Evolutionary conservation across 2,329 filamentous ascomycete species (phyloP), one percentile per base, ranked within the genome.

Genomic region (Daldinia eschscholtzii): DNA sequence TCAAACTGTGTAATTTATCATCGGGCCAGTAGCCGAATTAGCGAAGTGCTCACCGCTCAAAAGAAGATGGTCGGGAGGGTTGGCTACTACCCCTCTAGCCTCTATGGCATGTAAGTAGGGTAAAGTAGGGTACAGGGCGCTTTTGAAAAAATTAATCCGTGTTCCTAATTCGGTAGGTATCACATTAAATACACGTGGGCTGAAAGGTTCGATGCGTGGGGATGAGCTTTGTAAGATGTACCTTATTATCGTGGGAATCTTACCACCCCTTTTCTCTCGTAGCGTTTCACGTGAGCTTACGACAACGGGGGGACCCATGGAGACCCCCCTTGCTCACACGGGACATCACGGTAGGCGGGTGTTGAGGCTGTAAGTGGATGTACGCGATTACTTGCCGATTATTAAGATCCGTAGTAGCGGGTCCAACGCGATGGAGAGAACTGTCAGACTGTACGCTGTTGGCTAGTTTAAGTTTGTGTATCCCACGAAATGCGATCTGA

Each of bases 391-490:
- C 65, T 61, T 67, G 61, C 61, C 61, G 65, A 68, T 70, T 63
- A 64, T 64, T 65, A 60, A 71, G 70, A 71, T 67, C 69, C 70
- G 67, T 46, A 48, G 42, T 59, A 62, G 65, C 65, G 70, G 71
- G 56, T 65, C 56, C 53, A 57, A 57, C 70, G 28, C 41, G 58
- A 61, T 56, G 44, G 39, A 28, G 26, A 63, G 46, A 53, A 39
- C 37, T 64, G 48, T 63, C 37, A 20, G 55, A 39, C 44, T 42
- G 61, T 59, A 10, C 33, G 33, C 33, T 7, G 33, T 35, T 35
- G 7, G 30, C 30, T 33, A 33, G 30, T 33, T 9, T 67, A 62
- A 65, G 64, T 57, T 59, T 66, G 67, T 70, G 70, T 68, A 64
- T 70, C 67, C 67, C 67, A 65, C 28, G 55, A 56, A 55, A 57